Evolutionary conservation across 164 flowering plant species (phyloP), one percentile per base, ranked within the genome.

Genomic region (Vitis amurensis): DNA sequence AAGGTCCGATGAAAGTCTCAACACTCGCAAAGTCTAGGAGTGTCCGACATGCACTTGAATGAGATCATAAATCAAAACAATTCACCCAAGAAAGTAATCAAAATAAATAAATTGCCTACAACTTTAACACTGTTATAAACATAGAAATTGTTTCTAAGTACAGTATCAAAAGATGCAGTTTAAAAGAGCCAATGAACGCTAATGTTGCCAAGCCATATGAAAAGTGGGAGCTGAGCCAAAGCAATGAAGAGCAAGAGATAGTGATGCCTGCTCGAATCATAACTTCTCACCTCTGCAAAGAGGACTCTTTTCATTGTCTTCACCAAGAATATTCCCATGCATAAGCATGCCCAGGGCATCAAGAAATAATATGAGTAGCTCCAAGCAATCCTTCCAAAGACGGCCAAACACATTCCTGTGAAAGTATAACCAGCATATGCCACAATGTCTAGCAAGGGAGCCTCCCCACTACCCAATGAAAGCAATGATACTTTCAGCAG

Each of bases 381-480:
- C 75, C 63, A 75, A 4, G 74, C 1, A 27, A 84, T 69, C 71
- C 67, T 75, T 29, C 85, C 87, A 48, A 84, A 49, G 17, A 77
- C 77, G 23, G 84, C 80, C 58, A 84, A 31, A 59, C 83, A 79
- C 66, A 81, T 55, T 2, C 87, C 87, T 0, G 85, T 49, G 66
- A 84, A 84, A 60, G 81, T 57, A 68, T 84, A 84, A 11, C 87
- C 87, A 10, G 75, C 87, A 65, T 84, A 84, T 16, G 87, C 87
- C 63, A 81, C 83, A 9, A 84, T 74, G 69, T 84, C 85, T 61
- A 84, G 72, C 48, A 81, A 66, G 0, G 87, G 87, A 68, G 87
- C 87, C 71, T 84, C 87, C 4, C 80, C 85, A 56, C 80, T 79
- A 23, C 87, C 84, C 83, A 83, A 47, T 52, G 81, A 74, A 11